Conservation (phyloP, 495 filamentous ascomycete genomes). For the Aspergillus conjunctus region DNA sequence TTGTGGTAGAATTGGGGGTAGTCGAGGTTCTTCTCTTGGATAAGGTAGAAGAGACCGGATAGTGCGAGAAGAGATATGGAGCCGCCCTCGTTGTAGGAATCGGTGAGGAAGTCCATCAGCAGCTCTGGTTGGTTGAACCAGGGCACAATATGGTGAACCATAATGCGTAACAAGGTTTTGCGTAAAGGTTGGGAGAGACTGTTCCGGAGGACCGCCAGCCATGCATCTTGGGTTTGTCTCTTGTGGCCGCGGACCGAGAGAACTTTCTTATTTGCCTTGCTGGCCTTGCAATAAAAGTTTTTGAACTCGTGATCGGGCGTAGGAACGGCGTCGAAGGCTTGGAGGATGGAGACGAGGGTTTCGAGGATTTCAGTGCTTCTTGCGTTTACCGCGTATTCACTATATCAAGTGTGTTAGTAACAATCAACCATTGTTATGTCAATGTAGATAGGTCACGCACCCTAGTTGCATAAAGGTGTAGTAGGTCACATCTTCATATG, state of each 20-base stretch:
- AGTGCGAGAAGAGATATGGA: constrained; percentile 83
- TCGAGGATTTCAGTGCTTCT: constrained; percentile 48
- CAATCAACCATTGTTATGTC: background rate
- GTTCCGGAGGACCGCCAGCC: constrained; percentile 75
- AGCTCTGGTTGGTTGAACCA: constrained; percentile 85
- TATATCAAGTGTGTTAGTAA: constrained; percentile 5
- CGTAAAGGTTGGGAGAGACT: constrained; percentile 66
- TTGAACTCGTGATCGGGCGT: constrained; percentile 62
- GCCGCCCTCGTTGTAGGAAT: constrained; percentile 85
- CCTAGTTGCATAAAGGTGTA: constrained; percentile 71
- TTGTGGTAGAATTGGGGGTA: constrained; percentile 94
- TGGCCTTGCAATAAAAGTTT: constrained; percentile 65
- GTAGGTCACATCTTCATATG: constrained; percentile 83
- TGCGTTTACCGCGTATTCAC: constrained; percentile 38
- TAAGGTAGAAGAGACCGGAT: constrained; percentile 93
- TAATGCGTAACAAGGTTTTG: constrained; percentile 73
- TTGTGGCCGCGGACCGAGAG: constrained; percentile 46
- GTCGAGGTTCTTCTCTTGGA: constrained; percentile 89
- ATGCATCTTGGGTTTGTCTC: constrained; percentile 73
- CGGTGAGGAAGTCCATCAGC: constrained; percentile 96
- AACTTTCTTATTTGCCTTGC: constrained; percentile 63
- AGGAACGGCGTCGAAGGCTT: constrained; percentile 65
- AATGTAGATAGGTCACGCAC: constrained; percentile 48
- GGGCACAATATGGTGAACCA: constrained; percentile 76
- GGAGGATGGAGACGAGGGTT: constrained; percentile 62